A percentile compares a stretch with the other conserved stretches of the same genome.
Conservation (phyloP, 2,329 filamentous ascomycete genomes). For the Westerdykella ornata region DNA sequence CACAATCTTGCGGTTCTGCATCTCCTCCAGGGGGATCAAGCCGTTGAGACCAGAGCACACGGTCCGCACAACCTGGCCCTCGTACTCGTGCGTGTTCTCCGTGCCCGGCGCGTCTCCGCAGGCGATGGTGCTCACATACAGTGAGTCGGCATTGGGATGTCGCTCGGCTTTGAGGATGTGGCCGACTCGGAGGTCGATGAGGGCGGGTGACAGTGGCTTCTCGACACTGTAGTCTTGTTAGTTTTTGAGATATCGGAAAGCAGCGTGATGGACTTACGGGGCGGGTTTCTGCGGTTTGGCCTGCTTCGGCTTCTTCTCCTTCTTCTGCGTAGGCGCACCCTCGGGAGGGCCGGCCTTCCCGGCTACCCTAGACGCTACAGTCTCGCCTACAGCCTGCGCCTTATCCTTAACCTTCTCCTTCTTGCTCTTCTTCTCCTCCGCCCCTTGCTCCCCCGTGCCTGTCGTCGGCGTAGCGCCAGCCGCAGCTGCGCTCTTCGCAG, state of each 20-base stretch:
- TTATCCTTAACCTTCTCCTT: conserved; percentile 46
- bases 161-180: conserved; percentile 94
- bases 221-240: conserved; percentile 45
- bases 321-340: conserved; percentile 49
- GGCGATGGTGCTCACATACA: conserved; percentile 92
- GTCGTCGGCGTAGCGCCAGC: conserved; percentile 42
- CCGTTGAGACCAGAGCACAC: conserved; percentile 97
- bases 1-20: conserved; percentile 93
- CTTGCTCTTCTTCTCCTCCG: conserved; percentile 42
- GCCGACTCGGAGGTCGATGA: conserved; percentile 93
- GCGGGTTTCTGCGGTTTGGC: conserved; percentile 61
- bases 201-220: conserved; percentile 69
- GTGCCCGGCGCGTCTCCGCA: conserved; percentile 81
- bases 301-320: conserved; percentile 86
- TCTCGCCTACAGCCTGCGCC: conserved; percentile 49
- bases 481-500: conserved; percentile 50
- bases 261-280: conserved; percentile 15
- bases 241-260: not conserved
- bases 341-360: conserved; percentile 40
- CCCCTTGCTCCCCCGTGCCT: conserved; percentile 22
- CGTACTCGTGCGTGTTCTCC: conserved; percentile 85
- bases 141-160: conserved; percentile 92
- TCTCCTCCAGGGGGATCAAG: conserved; percentile 83
- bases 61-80: conserved; percentile 85
- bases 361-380: conserved; percentile 43